Percentiles rank a stretch among this genome's conserved stretches.
Evolutionary conservation across 2,329 filamentous ascomycete genomes (phyloP).

Genomic region (Fusarium lateritium): DNA sequence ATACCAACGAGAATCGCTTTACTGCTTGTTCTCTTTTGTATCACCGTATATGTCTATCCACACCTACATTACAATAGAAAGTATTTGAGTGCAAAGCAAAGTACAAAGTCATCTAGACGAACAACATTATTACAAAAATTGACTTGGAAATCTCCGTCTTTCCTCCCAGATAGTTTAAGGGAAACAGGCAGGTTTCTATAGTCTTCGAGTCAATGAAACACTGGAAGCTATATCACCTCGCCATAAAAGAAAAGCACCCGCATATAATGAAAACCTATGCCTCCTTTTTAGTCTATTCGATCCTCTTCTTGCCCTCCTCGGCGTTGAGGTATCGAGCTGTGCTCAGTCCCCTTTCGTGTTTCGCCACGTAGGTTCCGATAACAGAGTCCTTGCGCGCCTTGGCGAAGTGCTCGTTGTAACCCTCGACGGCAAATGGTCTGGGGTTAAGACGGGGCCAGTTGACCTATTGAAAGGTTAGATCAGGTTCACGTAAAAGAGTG

Average conservation of each 20-base stretch:
- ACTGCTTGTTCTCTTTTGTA: slow-evolving; percentile 9
- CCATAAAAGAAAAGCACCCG: slow-evolving; percentile 26
- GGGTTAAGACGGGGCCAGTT: slow-evolving; percentile 99
- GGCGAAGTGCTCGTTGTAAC: slow-evolving; percentile 87
- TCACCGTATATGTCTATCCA: slow-evolving; percentile 11
- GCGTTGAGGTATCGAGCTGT: slow-evolving; percentile 85
- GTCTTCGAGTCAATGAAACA: slow-evolving; percentile 15
- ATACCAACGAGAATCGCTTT: slow-evolving; percentile 27
- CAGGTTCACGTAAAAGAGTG: background rate
- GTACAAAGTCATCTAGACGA: slow-evolving; percentile 27
- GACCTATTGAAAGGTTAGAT: slow-evolving; percentile 70
- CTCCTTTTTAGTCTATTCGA: slow-evolving; percentile 72
- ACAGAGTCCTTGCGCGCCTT: slow-evolving; percentile 87
- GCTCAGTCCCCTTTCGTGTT: slow-evolving; percentile 87
- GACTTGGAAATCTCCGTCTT: slow-evolving; percentile 12
- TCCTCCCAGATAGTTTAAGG: slow-evolving; percentile 13
- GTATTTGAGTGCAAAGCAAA: slow-evolving; percentile 12
- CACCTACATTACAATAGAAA: slow-evolving; percentile 34
- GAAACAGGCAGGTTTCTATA: slow-evolving; percentile 21
- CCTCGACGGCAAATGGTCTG: slow-evolving; percentile 86
- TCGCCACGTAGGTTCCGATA: slow-evolving; percentile 77
- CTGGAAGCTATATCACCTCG: slow-evolving; percentile 18
- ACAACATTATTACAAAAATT: slow-evolving; percentile 41
- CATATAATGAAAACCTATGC: slow-evolving; percentile 19
- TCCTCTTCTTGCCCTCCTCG: slow-evolving; percentile 98